Evolutionary conservation across 495 filamentous ascomycete species (phyloP).

Genomic region (Aspergillus conjunctus): DNA sequence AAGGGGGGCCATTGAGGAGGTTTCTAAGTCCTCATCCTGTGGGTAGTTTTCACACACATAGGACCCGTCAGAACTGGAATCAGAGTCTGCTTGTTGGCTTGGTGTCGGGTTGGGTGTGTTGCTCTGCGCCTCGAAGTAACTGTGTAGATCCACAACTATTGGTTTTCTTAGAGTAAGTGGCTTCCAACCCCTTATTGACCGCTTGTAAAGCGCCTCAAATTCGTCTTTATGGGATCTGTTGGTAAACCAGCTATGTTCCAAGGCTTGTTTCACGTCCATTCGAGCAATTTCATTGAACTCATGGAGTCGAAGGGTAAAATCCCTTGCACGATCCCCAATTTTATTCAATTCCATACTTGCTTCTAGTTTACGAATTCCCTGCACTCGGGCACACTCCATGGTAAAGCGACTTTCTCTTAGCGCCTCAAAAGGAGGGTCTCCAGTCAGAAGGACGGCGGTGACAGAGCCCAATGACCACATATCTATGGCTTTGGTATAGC

Average conservation of each 20-base stretch:
- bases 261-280: constrained; percentile 56
- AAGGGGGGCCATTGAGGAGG: background rate
- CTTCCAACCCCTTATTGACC: constrained; percentile 53
- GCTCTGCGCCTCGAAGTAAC: background rate
- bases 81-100: background rate
- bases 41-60: background rate
- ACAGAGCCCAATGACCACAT: constrained; percentile 65
- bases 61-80: background rate
- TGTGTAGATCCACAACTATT: constrained; percentile 18
- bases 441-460: constrained; percentile 53
- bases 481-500: constrained; percentile 64
- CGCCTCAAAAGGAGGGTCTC: constrained; percentile 43
- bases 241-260: constrained; percentile 63
- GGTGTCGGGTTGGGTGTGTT: background rate
- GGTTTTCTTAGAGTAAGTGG: constrained; percentile 25
- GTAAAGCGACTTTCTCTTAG: constrained; percentile 16
- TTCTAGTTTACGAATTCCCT: constrained; percentile 42
- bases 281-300: constrained; percentile 51
- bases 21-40: background rate
- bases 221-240: constrained; percentile 37
- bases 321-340: constrained; percentile 45
- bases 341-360: constrained; percentile 34
- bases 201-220: constrained; percentile 52
- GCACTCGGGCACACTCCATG: constrained; percentile 23
- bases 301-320: constrained; percentile 59